Base-by-base conservation (phyloP, 129 eudicot genomes). In the Arctium lappa region DNA sequence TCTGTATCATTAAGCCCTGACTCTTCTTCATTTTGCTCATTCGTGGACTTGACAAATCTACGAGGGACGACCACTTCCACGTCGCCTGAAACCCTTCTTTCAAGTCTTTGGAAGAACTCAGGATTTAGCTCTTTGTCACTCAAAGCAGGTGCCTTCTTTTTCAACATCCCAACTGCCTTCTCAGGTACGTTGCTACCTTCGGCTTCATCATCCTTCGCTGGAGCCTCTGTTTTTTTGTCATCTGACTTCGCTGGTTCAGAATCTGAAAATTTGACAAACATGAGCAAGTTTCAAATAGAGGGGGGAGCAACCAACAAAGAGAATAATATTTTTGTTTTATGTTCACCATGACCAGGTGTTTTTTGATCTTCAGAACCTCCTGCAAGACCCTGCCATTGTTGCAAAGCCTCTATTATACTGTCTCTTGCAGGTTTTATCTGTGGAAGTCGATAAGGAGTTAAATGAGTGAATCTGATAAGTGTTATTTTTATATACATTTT, bases 401-500 rank as follows among this genome's bases (percentile, higher is more conserved):
- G 99, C 79, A 95, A 88, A 79, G 98, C 97, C 83, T 95, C 99
- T 22, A 82, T 81, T 78, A 95, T 85, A 83, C 98, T 91, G 76
- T 95, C 99, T 89, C 99, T 91, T 78, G 90, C 99, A 2, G 99
- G 98, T 80, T 95, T 95, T 76, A 95, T 90, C 99, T 95, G 89
- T 65, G 36, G 5, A 88, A 65, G 29, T 78, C 13, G 73, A 79
- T 40, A 79, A 39, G 16, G 10, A 73, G 56, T 39, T 38, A 73
- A 27, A 3, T 32, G 69, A 44, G 48, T 27, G 8, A 46, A 33
- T 33, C 36, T 2, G 3, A 10, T 22, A 22, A 22, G 27, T 22
- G 27, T 22, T 22, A 22, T 22, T 22, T 22, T 22, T 22, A 22
- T 22, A 22, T 22, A 22, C 27, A 22, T 22, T 22, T 22, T 22